Evolutionary conservation across 1,284 basidiomycete species (phyloP).

Genomic region (Termitomyces sp.): DNA sequence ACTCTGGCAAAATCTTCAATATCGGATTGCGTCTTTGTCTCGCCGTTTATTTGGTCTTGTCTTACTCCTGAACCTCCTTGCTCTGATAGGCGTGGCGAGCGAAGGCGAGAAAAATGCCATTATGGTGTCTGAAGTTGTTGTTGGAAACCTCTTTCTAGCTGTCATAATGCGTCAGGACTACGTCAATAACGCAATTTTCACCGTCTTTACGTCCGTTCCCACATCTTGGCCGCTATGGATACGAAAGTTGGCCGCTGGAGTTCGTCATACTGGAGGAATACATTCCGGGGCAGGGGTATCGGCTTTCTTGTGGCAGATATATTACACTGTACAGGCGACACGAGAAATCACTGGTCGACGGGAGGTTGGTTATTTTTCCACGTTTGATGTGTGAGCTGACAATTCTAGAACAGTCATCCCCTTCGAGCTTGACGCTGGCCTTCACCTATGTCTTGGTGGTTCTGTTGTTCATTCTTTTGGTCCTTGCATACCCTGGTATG

Average conservation of each 20-base stretch:
- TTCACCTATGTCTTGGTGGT: constrained; percentile 49
- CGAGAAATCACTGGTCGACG: constrained; percentile 38
- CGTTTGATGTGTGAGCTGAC: neutral
- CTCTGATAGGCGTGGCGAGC: constrained; percentile 43
- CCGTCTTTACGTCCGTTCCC: constrained; percentile 45
- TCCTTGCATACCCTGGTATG: constrained; percentile 48
- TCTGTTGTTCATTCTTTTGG: constrained; percentile 43
- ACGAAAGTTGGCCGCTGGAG: constrained; percentile 46
- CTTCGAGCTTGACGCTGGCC: constrained; percentile 45
- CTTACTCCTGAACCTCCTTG: constrained; percentile 48
- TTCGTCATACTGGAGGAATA: constrained; percentile 55
- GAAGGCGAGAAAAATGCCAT: constrained; percentile 38
- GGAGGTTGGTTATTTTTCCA: constrained; percentile 29
- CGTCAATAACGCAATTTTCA: constrained; percentile 54
- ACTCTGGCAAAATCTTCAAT: constrained; percentile 45
- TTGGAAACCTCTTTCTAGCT: constrained; percentile 49
- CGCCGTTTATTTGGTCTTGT: constrained; percentile 54
- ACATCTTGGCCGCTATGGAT: constrained; percentile 50
- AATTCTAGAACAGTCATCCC: neutral
- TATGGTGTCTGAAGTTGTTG: constrained; percentile 43
- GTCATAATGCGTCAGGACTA: constrained; percentile 62
- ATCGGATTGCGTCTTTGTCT: constrained; percentile 52
- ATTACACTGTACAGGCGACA: constrained; percentile 51
- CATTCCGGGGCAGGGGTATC: constrained; percentile 56
- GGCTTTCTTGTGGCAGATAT: constrained; percentile 48